Evolutionary conservation across 768 basidiomycete genomes (phyloP), one percentile per base, ranked within the genome.

Genomic region (Phlebiopsis flavidoalba): DNA sequence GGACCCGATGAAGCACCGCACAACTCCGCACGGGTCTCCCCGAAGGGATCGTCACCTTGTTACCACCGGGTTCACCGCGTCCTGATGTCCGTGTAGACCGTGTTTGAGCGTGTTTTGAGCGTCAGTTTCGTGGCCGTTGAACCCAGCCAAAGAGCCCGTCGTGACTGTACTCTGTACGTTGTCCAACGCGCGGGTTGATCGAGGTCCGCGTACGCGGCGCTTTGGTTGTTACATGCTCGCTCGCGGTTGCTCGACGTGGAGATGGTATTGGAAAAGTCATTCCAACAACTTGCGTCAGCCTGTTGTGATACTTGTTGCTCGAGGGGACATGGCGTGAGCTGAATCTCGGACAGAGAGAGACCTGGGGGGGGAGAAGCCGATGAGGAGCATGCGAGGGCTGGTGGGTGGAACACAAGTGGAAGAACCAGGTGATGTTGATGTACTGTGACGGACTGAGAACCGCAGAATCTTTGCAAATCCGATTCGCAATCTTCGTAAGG

Each of bases 281-380:
- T 72, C 17, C n/a, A n/a, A 85, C 79, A n/a, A 7, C 87, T 82
- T 0, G 82, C 72, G 5, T 83, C 76, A 17, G 90, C 86, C 49
- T 82, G 82, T 45, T 78, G 76, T n/a, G 80, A 73, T 88, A 95
- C 61, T 85, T 84, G 35, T n/a, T 77, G 74, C 58, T 86, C 85
- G 33, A 98, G 77, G 0, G 93, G 91, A 0, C 80, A 98, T 75
- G 5, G 90, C 92, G 47, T 71, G 47, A 99, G 80, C 73, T 99
- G 97, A 31, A 96, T 77, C 73, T 98, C 80, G 33, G n/a, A 98
- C 86, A 35, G 87, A 87, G 50, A 98, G 72, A 98, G 74, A 10
- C 95, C 95, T n/a, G n/a, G n/a, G n/a, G n/a, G n/a, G n/a, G 65
- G 98, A 86, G 65, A 95, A 76, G n/a, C 95, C 95, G 66, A 98